Evolutionary conservation across 371 early-diverging fungal species (phyloP), one percentile per base, ranked within the genome.

Genomic region (Mucor mucedo): DNA sequence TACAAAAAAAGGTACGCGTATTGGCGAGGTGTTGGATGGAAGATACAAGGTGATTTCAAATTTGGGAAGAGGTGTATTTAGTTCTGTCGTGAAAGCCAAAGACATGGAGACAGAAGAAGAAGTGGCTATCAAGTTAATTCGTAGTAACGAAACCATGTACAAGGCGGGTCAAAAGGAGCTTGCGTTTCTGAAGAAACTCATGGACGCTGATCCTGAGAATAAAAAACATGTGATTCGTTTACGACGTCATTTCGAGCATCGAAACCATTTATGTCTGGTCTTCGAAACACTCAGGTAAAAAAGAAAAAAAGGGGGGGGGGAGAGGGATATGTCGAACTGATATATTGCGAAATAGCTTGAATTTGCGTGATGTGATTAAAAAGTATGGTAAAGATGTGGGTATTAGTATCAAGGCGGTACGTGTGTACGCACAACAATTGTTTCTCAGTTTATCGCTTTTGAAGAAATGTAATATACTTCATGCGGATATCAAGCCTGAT

Each of bases 401-500:
- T 11, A 85, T 98, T 53, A 93, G 91, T 68, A 88, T 98, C 72
- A 89, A 91, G 66, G 96, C 98, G 0, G 96, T 98, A 16, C 87
- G 93, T 35, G 77, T 91, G 16, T 97, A 96, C 72, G 94, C 95
- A 9, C 92, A 92, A 47, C 99, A 99, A 60, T 78, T 99, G 41
- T 91, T 99, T 58, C 68, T 92, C 60, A 88, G 96, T 11, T 80
- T 98, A 42, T 89, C 92, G 10, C 76, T 95, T 30, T 78, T 98
- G 49, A 88, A 89, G 62, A 89, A 89, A 69, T 91, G 91, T 74
- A 83, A 83, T 29, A 84, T 98, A 4, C 63, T 98, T n/a, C 99
- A 99, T 74, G 94, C 97, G 50, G 99, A 99, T 77, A 94, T 99
- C 76, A 99, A 99, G 66, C 99, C 99, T 1, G 99, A 98, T 75